Conservation (phyloP, 352 stramenopile genomes). For the Aphanomyces cochlioides region DNA sequence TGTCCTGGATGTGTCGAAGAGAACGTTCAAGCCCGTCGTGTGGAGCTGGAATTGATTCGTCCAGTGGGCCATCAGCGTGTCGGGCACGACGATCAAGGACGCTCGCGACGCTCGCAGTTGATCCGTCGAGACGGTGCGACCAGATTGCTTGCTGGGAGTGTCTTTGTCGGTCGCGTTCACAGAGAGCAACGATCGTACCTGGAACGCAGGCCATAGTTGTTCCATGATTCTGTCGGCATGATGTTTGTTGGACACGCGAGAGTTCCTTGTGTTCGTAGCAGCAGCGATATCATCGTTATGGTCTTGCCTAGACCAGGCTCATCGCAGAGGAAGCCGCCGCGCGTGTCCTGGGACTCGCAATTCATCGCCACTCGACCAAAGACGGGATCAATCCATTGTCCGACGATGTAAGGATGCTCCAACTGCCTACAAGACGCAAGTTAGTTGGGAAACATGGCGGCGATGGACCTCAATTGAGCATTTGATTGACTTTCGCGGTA, state of each 20-base stretch:
- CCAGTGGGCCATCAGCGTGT: constrained; percentile 76
- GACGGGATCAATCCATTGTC: constrained; percentile 6
- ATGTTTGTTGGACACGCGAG: constrained; percentile 9
- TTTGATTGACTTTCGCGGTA: constrained; percentile 48
- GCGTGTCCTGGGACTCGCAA: constrained; percentile 39
- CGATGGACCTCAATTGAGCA: background rate
- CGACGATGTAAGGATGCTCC: constrained; percentile 20
- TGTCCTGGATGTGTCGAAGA: constrained; percentile 44
- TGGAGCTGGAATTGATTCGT: constrained; percentile 66
- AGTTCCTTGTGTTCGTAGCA: constrained; percentile 73
- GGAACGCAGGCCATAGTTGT: constrained; percentile 11
- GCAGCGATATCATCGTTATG: constrained; percentile 78
- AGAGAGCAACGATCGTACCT: constrained; percentile 2
- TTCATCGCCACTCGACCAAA: background rate
- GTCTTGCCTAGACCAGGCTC: constrained; percentile 83
- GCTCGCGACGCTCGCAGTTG: constrained; percentile 48
- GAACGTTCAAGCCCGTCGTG: constrained; percentile 41
- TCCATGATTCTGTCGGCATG: background rate
- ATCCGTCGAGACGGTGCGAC: constrained; percentile 39
- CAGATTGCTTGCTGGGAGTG: background rate
- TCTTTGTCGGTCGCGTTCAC: background rate
- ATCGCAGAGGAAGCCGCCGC: constrained; percentile 77
- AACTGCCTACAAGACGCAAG: background rate
- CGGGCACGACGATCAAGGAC: constrained; percentile 66
- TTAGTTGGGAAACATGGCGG: background rate